Evolutionary conservation across 208 protist species (phyloP), one percentile per base, ranked within the genome.

Genomic region (Leishmania turanica): DNA sequence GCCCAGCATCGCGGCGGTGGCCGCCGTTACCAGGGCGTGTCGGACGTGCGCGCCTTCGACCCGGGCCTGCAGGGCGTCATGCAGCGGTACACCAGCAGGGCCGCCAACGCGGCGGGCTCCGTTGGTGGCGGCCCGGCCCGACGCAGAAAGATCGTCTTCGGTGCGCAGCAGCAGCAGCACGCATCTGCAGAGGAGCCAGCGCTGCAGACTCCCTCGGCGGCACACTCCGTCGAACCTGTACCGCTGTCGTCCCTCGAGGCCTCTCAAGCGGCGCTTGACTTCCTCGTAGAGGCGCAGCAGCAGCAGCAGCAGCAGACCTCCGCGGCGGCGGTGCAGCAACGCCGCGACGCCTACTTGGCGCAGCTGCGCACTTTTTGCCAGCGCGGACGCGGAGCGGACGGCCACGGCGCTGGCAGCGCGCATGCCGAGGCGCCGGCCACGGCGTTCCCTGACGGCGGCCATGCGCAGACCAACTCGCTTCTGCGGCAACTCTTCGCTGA

Each of bases 401-500:
- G 13, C 47, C 47, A 19, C 34, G 0, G 40, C 47, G 8, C 17
- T 31, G 19, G 19, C 31, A n/a, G 19, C 34, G 13, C 54, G 56
- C 47, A 31, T 19, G 49, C 47, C 8, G 74, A 76, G 53, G 72
- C 8, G 49, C 7, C 65, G 37, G 31, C 37, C 40, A 47, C 65
- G 37, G 21, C 37, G 65, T 71, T 49, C 74, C 54, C 74, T 37
- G 54, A 66, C 37, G n/a, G 65, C 2, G 27, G 51, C 53, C 37
- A 69, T 42, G 71, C 71, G 4, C 83, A 90, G 5, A 80, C 75
- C 3, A 85, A 89, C 81, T 95, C 91, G 13, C 64, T 95, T 27
- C 65, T 93, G 0, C 79, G 58, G 47, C 79, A 84, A 53, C 85
- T 95, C 54, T 92, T 94, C 77, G 75, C 60, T 0, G 86, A 93